Percentiles rank a stretch among this genome's conserved stretches.
phyloP scores from a whole-genome alignment of 306 rosid genomes.

The Sechiopsis laciniata region DNA sequence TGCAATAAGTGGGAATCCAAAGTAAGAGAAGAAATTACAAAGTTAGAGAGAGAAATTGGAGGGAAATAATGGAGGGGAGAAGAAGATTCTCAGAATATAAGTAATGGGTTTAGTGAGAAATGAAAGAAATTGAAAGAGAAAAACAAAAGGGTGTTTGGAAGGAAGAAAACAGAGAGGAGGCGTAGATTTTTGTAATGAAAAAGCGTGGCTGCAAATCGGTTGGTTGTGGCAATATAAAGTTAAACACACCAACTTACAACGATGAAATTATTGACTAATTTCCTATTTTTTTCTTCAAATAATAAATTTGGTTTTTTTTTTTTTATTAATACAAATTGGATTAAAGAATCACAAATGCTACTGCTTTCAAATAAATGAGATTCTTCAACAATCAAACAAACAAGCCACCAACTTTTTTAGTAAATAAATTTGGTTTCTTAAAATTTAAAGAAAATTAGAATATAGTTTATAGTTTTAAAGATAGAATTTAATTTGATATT shows the following conservation, averaged over 20 bases:
- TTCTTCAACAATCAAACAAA: too few species aligned
- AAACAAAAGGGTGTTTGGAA: neutral
- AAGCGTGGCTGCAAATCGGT: slow-evolving; percentile 20
- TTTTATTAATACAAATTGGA: too few species aligned
- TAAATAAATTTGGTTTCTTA: too few species aligned
- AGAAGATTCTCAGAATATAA: slow-evolving; percentile 11
- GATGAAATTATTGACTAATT: neutral
- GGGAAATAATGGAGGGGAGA: slow-evolving; percentile 21
- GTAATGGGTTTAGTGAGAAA: neutral
- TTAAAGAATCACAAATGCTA: too few species aligned
- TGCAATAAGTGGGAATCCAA: slow-evolving; percentile 35
- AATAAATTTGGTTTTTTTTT: too few species aligned
- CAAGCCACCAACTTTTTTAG: too few species aligned
- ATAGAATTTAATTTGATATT: too few species aligned
- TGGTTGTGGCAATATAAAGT: neutral
- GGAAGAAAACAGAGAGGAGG: neutral
- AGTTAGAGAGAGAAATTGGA: neutral
- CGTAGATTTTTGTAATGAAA: neutral
- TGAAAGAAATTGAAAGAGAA: slow-evolving; percentile 11
- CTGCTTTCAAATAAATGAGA: too few species aligned
- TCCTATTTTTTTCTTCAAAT: neutral
- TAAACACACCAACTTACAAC: neutral
- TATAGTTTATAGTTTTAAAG: too few species aligned
- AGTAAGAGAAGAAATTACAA: slow-evolving; percentile 25
- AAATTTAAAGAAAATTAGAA: too few species aligned